Evolutionary conservation across 192 early-diverging fungal genomes (phyloP).

Genomic region (Mortierella hygrophila): DNA sequence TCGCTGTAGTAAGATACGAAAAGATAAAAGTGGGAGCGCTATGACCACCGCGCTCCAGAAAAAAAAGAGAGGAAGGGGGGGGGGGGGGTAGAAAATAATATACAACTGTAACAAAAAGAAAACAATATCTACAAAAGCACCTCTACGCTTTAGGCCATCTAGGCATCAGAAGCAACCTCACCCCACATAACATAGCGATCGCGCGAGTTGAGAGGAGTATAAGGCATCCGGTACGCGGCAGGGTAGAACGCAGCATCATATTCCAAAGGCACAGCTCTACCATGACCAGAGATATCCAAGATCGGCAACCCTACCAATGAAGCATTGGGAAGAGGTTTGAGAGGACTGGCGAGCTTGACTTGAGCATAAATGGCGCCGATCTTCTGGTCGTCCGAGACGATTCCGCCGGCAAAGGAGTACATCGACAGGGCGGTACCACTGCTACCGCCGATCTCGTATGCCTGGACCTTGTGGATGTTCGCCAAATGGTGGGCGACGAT

Average conservation of each 20-base stretch:
- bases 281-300: slow-evolving; percentile 12
- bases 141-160: neutral
- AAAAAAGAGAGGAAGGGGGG: too few species aligned
- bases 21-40: too few species aligned
- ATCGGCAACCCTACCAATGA: neutral
- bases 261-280: slow-evolving; percentile 10
- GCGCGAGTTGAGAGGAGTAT: neutral
- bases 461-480: slow-evolving; percentile 4
- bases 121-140: too few species aligned
- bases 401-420: slow-evolving; percentile 26
- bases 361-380: neutral
- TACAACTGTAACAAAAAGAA: neutral
- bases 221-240: slow-evolving; percentile 3
- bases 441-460: slow-evolving; percentile 16
- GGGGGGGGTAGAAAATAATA: neutral
- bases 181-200: slow-evolving; percentile 11
- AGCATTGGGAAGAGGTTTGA: slow-evolving; percentile 4
- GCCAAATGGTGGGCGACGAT: neutral
- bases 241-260: neutral
- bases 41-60: too few species aligned
- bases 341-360: neutral
- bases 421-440: neutral
- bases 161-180: slow-evolving; percentile 16
- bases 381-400: neutral
- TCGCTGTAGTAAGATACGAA: too few species aligned